Evolutionary conservation across 306 rosid genomes (phyloP), one percentile per base, ranked within the genome.

Genomic region (Gastrolobium villosum): DNA sequence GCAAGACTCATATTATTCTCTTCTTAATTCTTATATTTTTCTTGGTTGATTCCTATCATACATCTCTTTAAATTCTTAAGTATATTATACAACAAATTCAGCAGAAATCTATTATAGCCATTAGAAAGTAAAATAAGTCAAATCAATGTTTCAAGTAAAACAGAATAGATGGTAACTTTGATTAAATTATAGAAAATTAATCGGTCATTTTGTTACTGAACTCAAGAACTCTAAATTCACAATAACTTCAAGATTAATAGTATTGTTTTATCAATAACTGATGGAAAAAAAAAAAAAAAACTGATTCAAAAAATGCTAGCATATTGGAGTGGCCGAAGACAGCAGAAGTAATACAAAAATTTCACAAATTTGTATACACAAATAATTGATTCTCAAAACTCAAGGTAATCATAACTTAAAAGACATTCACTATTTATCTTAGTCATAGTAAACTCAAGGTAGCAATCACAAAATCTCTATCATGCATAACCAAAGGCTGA

Each of bases 141-240:
- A 39, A 55, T 11, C 28, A 53, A 48, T 5, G 8, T 8, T 41
- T 10, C 50, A 45, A 45, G 53, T 26, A 54, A 37, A 54, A 37
- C 4, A 2, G 26, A 36, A 65, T 5, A 62, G 32, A 63, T 15
- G 13, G 49, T 14, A 14, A 7, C 41, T 11, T 67, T 10, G 28
- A 67, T 41, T 67, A 30, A 45, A 67, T 45, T 14, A 30, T 45
- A 45, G 73, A 10, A 45, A 30, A 45, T 30, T 10, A 9, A 28
- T 3, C 4, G 2, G 31, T 41, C 14, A 9, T 65, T 64, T 65
- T 43, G 26, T 44, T 0, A 44, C 10, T 5, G 0, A 2, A 28
- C 10, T 44, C 74, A 49, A 48, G 59, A 32, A 68, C 3, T 48
- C 10, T 7, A 68, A 46, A 31, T 46, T 68, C 26, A 66, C 54